phyloP scores from a whole-genome alignment of 2,329 filamentous ascomycete genomes.

The Tympanopsis confertula region DNA sequence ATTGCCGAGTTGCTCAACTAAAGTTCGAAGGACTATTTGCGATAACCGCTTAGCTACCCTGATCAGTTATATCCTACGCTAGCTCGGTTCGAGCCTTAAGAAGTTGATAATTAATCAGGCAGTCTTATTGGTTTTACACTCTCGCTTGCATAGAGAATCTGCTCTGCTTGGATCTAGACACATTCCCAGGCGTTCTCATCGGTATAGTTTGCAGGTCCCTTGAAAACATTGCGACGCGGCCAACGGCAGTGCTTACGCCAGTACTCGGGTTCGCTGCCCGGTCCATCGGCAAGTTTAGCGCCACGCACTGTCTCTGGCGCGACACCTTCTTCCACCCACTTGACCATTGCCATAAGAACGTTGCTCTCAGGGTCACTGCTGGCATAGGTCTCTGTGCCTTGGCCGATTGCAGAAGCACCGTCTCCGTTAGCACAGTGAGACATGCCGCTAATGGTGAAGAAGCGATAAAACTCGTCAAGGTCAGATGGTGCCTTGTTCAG shows the following conservation, averaged over 20 bases:
- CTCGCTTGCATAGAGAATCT: too few relatives aligned
- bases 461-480: conserved; percentile 32
- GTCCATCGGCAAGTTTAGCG: not conserved
- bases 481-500: conserved; percentile 20
- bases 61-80: too few relatives aligned
- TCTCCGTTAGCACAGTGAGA: conserved; percentile 34
- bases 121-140: too few relatives aligned
- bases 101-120: too few relatives aligned
- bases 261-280: not conserved
- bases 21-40: too few relatives aligned
- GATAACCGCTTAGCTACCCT: too few relatives aligned
- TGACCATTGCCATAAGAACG: conserved; percentile 30
- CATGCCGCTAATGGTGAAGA: conserved; percentile 39
- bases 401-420: conserved; percentile 25
- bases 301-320: conserved; percentile 22
- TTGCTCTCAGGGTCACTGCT: conserved; percentile 24
- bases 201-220: not conserved
- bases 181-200: conserved; percentile 1
- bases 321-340: conserved; percentile 28
- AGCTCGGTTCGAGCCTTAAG: too few relatives aligned
- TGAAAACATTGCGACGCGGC: not conserved
- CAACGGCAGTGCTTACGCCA: not conserved
- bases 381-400: conserved; percentile 1
- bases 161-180: too few relatives aligned
- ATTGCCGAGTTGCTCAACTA: too few relatives aligned